Base-by-base conservation (phyloP, 2,329 filamentous ascomycete genomes). In the Penicillium sp. region DNA sequence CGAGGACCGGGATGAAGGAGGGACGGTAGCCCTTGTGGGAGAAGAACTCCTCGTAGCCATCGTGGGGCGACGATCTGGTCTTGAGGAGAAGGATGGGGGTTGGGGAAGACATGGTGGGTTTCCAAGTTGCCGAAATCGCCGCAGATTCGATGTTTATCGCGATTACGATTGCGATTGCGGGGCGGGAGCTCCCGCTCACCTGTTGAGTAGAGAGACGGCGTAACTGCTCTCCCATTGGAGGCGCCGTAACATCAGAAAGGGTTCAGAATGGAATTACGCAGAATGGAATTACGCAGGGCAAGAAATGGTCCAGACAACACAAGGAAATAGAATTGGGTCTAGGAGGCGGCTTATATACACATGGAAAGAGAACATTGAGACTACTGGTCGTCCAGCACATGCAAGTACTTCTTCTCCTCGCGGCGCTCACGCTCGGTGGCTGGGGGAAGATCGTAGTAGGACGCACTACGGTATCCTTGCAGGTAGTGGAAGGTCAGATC, bases 361-460 rank as follows among this genome's bases (percentile, higher is more conserved):
- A 53, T 55, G 56, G 56, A 56, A 60, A 60, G n/a, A n/a, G n/a
- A n/a, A n/a, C n/a, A 59, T 50, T 60, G 46, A 51, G 49, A 51
- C 59, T 83, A 93, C 76, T 89, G 80, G 67, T 93, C 84, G 65
- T 94, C 87, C 63, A 88, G 74, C 47, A 98, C 90, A 68, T 98
- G 93, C 67, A 97, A 74, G 68, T 94, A 98, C 77, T 96, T 93
- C 79, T 84, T 93, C 71, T 97, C 90, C 69, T 97, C 90, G 58
- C 80, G 78, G 78, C 83, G 93, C 77, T 98, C 93, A 69, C 85
- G 86, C 73, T 96, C 91, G 21, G 91, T 96, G 60, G 91, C 84
- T 33, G 93, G 91, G 35, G 93, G 93, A 53, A 97, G 77, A 64
- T 98, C 91, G 69, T 94, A 95, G 79, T 84, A 93, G 59, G 83